Evolutionary conservation across 176 grass and related monocot species (phyloP), one percentile per base, ranked within the genome.

Genomic region (Triticum monococcum): DNA sequence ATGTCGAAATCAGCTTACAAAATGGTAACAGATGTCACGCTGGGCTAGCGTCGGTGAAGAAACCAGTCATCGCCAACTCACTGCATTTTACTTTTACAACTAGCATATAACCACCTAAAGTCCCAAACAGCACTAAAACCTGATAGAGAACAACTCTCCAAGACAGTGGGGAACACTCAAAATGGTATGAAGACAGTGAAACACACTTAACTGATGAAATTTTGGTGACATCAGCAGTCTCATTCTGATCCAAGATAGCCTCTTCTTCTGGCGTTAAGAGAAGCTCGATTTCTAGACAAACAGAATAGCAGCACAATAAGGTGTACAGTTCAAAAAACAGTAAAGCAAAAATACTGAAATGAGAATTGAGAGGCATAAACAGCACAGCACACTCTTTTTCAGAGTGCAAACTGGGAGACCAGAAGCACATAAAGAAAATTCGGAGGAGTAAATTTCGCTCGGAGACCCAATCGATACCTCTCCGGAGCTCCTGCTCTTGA

Each of bases 251-350:
- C 85, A 97, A 85, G 87, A 94, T 91, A 78, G 80, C 80, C 85
- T 87, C 94, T 79, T 99, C 97, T 87, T 99, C 87, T n/a, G 92
- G 89, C 65, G 83, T 92, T 26, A 96, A 83, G 38, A 99, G 89
- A 41, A 87, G 72, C 83, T 96, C 92, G 81, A 99, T 85, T 88
- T 96, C 97, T 98, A 79, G 4, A n/a, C 8, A 50, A 69, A 90
- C 2, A 43, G 54, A 62, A 32, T 1, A 50, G 8, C 25, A 0
- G 7, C 2, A 85, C 3, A 13, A 13, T 70, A 7, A 64, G 37
- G 9, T 73, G 2, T 62, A 83, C 35, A 62, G 22, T 59, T 8
- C 41, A 18, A 5, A 24, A 62, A 25, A 40, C 33, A 67, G 30
- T 46, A 22, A 20, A 26, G 28, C 2, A 4, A 41, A 59, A 8